Percentiles rank a stretch among this genome's conserved stretches.
Evolutionary conservation across 83 land plant species (phyloP).

Genomic region (Diphasiastrum complanatum): DNA sequence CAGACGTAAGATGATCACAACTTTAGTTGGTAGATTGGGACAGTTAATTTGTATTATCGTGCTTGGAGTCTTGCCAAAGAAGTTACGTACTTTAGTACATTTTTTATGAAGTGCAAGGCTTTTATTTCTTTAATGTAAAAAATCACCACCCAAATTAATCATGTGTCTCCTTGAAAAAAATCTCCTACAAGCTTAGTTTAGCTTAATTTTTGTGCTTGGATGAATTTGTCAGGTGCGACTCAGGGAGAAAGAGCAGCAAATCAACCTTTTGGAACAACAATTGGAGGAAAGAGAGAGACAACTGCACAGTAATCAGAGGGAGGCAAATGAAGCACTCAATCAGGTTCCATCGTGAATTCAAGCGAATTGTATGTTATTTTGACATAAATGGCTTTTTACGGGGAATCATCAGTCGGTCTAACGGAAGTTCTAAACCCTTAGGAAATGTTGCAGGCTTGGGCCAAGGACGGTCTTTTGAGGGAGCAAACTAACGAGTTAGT

Average conservation of each 20-base stretch:
- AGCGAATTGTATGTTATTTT: too few relatives aligned
- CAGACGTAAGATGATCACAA: too few relatives aligned
- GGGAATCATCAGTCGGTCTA: too few relatives aligned
- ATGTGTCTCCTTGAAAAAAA: neutral
- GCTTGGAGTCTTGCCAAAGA: too few relatives aligned
- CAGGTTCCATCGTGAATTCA: slow-evolving; percentile 2
- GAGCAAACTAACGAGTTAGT: slow-evolving; percentile 83
- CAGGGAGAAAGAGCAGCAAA: slow-evolving; percentile 54
- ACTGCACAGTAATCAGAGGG: slow-evolving; percentile 55
- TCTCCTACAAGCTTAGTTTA: too few relatives aligned
- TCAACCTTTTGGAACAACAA: slow-evolving; percentile 63
- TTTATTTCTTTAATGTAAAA: neutral
- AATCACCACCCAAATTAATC: too few relatives aligned
- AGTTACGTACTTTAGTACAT: too few relatives aligned
- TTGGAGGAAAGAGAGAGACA: slow-evolving; percentile 79
- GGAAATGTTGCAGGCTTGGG: slow-evolving; percentile 99
- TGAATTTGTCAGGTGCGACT: slow-evolving; percentile 77
- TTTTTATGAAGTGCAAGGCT: neutral
- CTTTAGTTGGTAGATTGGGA: too few relatives aligned
- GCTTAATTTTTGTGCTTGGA: too few relatives aligned
- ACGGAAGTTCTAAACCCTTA: too few relatives aligned
- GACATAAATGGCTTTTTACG: too few relatives aligned
- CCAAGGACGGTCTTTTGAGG: slow-evolving; percentile 81
- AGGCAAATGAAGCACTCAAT: slow-evolving; percentile 73
- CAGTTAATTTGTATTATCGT: too few relatives aligned